A percentile compares a stretch with the other conserved stretches of the same genome.
Evolutionary conservation across 108 stramenopile species (phyloP).

Genomic region (Cylindrotheca fusiformis): DNA sequence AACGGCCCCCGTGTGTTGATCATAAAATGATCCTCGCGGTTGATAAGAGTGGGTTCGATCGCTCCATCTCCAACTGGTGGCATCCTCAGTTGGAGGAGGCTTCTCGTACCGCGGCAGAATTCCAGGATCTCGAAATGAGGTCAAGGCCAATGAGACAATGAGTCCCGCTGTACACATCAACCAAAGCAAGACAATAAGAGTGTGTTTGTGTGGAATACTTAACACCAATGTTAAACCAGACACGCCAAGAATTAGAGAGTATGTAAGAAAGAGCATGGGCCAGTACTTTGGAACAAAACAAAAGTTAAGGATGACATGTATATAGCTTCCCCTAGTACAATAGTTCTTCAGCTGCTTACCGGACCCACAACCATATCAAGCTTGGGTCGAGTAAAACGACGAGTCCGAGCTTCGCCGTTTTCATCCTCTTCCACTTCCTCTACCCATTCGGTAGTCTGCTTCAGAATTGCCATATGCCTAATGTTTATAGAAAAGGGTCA

Average conservation of each 20-base stretch:
- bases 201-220: conserved; percentile 35
- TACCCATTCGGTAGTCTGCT: conserved; percentile 61
- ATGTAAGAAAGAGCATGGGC: conserved; percentile 91
- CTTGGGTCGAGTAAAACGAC: conserved; percentile 33
- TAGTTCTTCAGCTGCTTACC: conserved; percentile 14
- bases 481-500: background rate
- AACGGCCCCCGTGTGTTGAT: conserved; percentile 79
- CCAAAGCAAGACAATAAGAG: conserved; percentile 45
- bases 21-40: conserved; percentile 74
- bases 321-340: background rate
- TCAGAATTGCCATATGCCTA: conserved; percentile 83
- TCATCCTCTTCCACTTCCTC: conserved; percentile 66
- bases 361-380: conserved; percentile 78
- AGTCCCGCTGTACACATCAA: conserved; percentile 33
- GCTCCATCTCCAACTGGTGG: conserved; percentile 66
- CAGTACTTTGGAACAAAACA: conserved; percentile 45
- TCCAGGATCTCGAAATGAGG: conserved; percentile 61
- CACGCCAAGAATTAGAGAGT: conserved; percentile 75
- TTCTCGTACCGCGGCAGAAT: conserved; percentile 40
- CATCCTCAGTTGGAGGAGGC: conserved; percentile 27
- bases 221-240: conserved; percentile 16
- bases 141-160: conserved; percentile 40
- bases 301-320: background rate
- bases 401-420: conserved; percentile 34
- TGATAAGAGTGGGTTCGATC: conserved; percentile 83